phyloP scores from a whole-genome alignment of 441 rosid genomes.

The Bocquillonia castaneifolia region DNA sequence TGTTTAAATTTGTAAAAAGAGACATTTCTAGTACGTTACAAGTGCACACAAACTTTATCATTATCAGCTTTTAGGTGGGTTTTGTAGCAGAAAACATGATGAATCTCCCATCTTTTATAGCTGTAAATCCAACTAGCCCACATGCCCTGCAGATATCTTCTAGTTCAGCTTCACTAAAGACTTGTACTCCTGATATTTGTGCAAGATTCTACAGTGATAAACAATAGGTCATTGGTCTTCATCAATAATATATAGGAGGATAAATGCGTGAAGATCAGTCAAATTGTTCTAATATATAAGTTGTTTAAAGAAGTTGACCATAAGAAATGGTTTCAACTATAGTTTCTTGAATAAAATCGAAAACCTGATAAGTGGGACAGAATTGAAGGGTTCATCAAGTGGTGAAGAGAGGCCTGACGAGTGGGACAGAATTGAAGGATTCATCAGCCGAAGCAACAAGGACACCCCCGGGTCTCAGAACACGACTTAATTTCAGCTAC shows the following conservation, averaged over 20 bases:
- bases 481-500: constrained; percentile 88
- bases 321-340: background rate
- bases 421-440: constrained; percentile 43
- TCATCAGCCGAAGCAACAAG: constrained; percentile 81
- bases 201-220: constrained; percentile 34
- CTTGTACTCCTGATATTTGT: constrained; percentile 43
- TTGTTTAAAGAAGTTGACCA: too few relatives aligned
- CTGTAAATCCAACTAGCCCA: constrained; percentile 58
- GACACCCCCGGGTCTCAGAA: constrained; percentile 77
- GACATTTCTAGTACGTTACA: background rate
- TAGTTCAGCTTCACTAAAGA: constrained; percentile 57
- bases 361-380: constrained; percentile 38
- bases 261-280: background rate
- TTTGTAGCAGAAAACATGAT: constrained; percentile 72
- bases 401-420: constrained; percentile 41
- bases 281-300: too few relatives aligned
- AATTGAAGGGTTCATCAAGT: constrained; percentile 51
- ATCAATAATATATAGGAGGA: background rate
- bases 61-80: constrained; percentile 32
- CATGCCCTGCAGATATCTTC: constrained; percentile 69
- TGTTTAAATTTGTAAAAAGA: background rate
- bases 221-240: background rate
- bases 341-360: constrained; percentile 2
- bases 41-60: background rate
- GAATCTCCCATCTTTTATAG: constrained; percentile 50